Conservation (phyloP, 1,139 yeast genomes). For the Hanseniaspora uvarum region DNA sequence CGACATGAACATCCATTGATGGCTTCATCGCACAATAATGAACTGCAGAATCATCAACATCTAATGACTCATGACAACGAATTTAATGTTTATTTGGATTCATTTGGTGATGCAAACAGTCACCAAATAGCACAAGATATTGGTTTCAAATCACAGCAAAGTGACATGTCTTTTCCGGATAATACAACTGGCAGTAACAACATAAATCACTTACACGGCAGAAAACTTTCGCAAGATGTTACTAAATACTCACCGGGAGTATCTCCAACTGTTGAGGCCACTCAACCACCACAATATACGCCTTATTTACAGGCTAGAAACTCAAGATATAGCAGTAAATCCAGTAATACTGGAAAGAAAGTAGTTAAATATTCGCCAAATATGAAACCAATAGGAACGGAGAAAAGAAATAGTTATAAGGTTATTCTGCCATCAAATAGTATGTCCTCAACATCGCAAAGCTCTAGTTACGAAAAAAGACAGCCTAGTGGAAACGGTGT, state of each 20-base stretch:
- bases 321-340: not conserved
- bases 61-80: not conserved
- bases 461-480: slow-evolving; percentile 2
- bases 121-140: not conserved
- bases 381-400: slow-evolving; percentile 4
- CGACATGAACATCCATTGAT: not conserved
- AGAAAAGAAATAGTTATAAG: slow-evolving; percentile 7
- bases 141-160: not conserved
- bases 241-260: slow-evolving; percentile 6
- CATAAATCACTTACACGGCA: not conserved
- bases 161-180: not conserved
- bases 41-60: not conserved
- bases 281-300: slow-evolving; percentile 15
- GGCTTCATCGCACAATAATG: not conserved
- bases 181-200: not conserved
- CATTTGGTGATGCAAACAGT: not conserved
- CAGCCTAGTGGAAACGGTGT: not conserved
- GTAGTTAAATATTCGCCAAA: slow-evolving; percentile 15
- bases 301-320: slow-evolving; percentile 16
- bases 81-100: slow-evolving; percentile 4
- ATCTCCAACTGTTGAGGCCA: slow-evolving; percentile 15
- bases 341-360: not conserved
- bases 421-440: slow-evolving; percentile 12
- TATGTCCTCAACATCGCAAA: not conserved
- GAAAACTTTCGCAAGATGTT: not conserved